Evolutionary conservation across 2,329 filamentous ascomycete species (phyloP).

Genomic region (Scedosporium dehoogii): DNA sequence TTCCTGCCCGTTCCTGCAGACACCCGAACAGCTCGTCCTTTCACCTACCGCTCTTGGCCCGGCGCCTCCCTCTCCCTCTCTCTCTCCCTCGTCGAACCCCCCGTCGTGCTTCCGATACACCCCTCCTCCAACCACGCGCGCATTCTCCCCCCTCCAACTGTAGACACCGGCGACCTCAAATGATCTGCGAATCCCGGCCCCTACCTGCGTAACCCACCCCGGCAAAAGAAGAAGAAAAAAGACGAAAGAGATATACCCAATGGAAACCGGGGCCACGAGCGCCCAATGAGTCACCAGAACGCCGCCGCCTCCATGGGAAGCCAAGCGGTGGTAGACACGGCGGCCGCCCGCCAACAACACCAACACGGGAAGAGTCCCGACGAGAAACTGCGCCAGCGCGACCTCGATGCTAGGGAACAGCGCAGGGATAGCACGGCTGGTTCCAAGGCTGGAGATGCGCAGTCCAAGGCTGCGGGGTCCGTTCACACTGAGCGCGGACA

Average conservation of each 20-base stretch:
- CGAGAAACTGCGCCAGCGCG: background rate
- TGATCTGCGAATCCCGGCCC: constrained; percentile 3
- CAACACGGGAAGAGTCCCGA: background rate
- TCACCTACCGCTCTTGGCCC: background rate
- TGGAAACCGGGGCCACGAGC: constrained; percentile 3
- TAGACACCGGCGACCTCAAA: background rate
- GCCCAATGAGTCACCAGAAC: background rate
- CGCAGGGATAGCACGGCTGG: background rate
- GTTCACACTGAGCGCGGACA: constrained; percentile 23
- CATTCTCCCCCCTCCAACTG: background rate
- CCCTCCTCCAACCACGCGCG: background rate
- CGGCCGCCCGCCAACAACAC: background rate
- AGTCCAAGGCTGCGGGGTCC: no score
- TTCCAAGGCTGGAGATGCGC: background rate
- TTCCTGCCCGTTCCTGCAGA: background rate
- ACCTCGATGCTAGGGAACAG: background rate
- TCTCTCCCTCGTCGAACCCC: background rate
- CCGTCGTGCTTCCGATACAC: background rate
- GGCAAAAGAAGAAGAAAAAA: no score
- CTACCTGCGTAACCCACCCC: constrained; percentile 4
- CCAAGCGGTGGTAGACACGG: background rate
- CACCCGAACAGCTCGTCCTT: background rate
- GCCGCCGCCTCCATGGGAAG: constrained; percentile 3
- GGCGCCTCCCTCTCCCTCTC: background rate
- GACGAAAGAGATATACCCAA: constrained; percentile 1